Conservation (phyloP, 441 rosid genomes). For the Croton laevigatus region DNA sequence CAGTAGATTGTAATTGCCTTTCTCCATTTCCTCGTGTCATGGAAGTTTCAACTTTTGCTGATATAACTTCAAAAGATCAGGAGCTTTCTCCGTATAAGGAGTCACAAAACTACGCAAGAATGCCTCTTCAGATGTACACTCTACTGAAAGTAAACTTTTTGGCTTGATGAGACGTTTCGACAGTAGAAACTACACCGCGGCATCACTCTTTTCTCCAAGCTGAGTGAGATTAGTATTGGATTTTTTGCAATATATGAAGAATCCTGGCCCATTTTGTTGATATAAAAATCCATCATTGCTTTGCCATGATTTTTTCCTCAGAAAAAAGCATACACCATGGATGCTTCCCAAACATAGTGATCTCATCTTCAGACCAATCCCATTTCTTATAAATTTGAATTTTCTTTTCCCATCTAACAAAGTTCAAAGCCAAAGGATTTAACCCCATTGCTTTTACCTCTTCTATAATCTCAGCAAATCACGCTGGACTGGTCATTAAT, state of each 20-base stretch:
- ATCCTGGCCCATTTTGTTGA: constrained; percentile 24
- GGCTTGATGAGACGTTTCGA: constrained; percentile 13
- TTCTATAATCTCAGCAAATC: constrained; percentile 17
- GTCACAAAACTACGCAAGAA: constrained; percentile 24
- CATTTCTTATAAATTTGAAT: constrained; percentile 16
- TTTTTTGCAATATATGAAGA: not conserved
- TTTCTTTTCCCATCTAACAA: constrained; percentile 19
- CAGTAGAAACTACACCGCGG: constrained; percentile 19
- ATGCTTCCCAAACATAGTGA: constrained; percentile 16
- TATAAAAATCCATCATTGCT: constrained; percentile 27
- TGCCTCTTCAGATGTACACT: not conserved
- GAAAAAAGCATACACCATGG: constrained; percentile 25
- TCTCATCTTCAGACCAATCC: constrained; percentile 24
- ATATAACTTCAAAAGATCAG: constrained; percentile 18
- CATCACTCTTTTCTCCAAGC: constrained; percentile 27
- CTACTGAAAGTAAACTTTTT: not conserved
- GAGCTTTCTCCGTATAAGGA: constrained; percentile 18
- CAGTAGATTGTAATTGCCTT: not conserved
- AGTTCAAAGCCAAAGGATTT: not conserved
- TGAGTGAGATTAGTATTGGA: constrained; percentile 9
- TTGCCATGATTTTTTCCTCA: constrained; percentile 18
- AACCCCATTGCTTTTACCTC: constrained; percentile 12
- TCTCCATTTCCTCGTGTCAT: not conserved
- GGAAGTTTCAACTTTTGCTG: not conserved
- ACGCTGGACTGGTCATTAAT: not conserved